A percentile compares a stretch with the other conserved stretches of the same genome.
phyloP scores from a whole-genome alignment of 1,284 basidiomycete species.

The Vanrija sp. region DNA sequence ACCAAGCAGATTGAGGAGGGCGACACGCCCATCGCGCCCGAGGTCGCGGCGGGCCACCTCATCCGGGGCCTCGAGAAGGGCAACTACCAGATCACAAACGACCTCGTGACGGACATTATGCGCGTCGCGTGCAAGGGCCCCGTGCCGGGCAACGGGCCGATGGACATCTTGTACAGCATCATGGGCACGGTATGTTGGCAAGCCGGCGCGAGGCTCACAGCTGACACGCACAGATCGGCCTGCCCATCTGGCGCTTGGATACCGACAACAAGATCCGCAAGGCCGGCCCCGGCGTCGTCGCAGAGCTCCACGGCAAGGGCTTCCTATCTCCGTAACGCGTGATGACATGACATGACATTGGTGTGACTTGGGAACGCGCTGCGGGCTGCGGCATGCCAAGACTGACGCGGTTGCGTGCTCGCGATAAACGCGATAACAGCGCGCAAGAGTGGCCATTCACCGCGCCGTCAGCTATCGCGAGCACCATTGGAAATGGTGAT shows the following conservation, averaged over 20 bases:
- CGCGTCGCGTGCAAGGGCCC: slow-evolving; percentile 65
- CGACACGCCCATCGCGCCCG: slow-evolving; percentile 66
- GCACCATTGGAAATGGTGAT: not conserved
- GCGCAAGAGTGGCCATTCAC: not conserved
- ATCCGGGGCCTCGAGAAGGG: slow-evolving; percentile 69
- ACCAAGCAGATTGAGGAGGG: slow-evolving; percentile 75
- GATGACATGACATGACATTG: not conserved
- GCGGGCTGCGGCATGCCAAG: not conserved
- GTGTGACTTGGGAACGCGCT: too few species aligned
- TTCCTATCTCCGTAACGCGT: not conserved
- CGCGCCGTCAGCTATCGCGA: not conserved
- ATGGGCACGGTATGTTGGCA: slow-evolving; percentile 52
- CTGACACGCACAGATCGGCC: slow-evolving; percentile 28
- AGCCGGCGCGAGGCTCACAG: not conserved
- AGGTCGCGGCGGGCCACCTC: slow-evolving; percentile 62
- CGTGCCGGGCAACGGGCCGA: slow-evolving; percentile 61
- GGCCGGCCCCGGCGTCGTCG: not conserved
- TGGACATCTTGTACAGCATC: slow-evolving; percentile 56
- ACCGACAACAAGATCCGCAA: slow-evolving; percentile 25
- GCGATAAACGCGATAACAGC: not conserved
- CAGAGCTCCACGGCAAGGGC: not conserved
- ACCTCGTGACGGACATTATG: slow-evolving; percentile 66
- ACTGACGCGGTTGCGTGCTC: not conserved
- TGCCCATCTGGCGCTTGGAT: slow-evolving; percentile 48
- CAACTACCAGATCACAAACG: slow-evolving; percentile 70